Percentiles rank a stretch among this genome's conserved stretches.
These are phyloP conservation scores for Cardamine occulta DNA, from an alignment of 345 rosid species.

Conservation along the genomic window DNA sequence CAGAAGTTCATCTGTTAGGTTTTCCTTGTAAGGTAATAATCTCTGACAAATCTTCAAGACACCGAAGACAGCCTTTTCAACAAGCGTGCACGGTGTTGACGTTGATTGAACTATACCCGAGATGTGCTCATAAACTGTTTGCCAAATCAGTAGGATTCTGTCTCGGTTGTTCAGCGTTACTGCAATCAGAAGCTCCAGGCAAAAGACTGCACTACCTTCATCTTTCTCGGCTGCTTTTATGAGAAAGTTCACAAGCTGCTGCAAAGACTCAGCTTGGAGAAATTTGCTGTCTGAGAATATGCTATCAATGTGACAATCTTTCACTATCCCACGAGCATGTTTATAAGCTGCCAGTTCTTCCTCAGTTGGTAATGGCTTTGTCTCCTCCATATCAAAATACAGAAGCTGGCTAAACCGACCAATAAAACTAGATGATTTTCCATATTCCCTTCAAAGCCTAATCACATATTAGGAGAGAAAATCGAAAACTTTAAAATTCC, in stretches of 20 bases:
- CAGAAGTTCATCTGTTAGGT: conserved; percentile 70
- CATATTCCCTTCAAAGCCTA: no score
- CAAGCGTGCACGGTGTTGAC: conserved; percentile 59
- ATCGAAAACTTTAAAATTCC: no score
- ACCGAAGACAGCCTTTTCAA: conserved; percentile 79
- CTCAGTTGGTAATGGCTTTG: conserved; percentile 55
- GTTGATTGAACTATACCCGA: conserved; percentile 66
- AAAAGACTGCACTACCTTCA: conserved; percentile 62
- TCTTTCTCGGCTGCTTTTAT: conserved; percentile 56
- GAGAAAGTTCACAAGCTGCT: conserved; percentile 62
- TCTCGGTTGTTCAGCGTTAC: conserved; percentile 73
- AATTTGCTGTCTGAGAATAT: conserved; percentile 80
- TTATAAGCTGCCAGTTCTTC: conserved; percentile 66
- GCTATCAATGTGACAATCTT: conserved; percentile 61
- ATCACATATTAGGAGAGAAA: no score
- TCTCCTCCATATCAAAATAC: conserved; percentile 74
- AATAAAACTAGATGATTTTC: conserved; percentile 64
- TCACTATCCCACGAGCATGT: conserved; percentile 56
- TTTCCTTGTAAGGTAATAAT: conserved; percentile 76
- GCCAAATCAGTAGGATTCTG: conserved; percentile 73
- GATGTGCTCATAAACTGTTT: conserved; percentile 63
- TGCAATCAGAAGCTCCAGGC: conserved; percentile 71
- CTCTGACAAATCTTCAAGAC: conserved; percentile 74
- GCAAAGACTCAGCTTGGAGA: conserved; percentile 71
- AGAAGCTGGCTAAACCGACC: conserved; percentile 72